Conservation (phyloP, 2,329 filamentous ascomycete species). For the Cercospora sojina region DNA sequence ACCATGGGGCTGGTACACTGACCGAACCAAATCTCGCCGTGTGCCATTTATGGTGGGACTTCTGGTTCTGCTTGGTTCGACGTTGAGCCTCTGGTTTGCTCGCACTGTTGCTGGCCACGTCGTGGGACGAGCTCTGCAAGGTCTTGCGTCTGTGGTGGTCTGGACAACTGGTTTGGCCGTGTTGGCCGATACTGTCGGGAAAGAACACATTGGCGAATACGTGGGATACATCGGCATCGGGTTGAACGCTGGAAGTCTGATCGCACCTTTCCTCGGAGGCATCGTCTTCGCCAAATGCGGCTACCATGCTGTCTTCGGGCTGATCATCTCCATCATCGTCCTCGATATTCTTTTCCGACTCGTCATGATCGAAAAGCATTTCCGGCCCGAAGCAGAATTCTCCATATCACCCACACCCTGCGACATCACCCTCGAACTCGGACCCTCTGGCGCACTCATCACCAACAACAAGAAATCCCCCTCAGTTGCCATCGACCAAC, state of each 20-base stretch:
- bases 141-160: slow-evolving; percentile 65
- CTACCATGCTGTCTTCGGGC: slow-evolving; percentile 27
- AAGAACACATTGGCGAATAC: slow-evolving; percentile 59
- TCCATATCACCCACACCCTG: neutral
- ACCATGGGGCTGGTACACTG: slow-evolving; percentile 56
- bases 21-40: slow-evolving; percentile 60
- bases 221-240: slow-evolving; percentile 65
- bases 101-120: slow-evolving; percentile 60
- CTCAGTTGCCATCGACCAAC: slow-evolving; percentile 2
- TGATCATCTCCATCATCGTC: slow-evolving; percentile 21
- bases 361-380: slow-evolving; percentile 24
- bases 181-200: slow-evolving; percentile 66
- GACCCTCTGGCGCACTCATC: neutral
- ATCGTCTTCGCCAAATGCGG: slow-evolving; percentile 59
- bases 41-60: slow-evolving; percentile 63
- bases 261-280: slow-evolving; percentile 66
- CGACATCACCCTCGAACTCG: neutral
- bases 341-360: slow-evolving; percentile 26
- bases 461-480: neutral
- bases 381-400: neutral
- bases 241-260: slow-evolving; percentile 61
- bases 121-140: slow-evolving; percentile 64
- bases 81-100: slow-evolving; percentile 63
- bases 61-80: slow-evolving; percentile 59
- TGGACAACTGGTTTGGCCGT: slow-evolving; percentile 72